A percentile compares a stretch with the other conserved stretches of the same genome.
phyloP scores from a whole-genome alignment of 1,284 basidiomycete species.

The Somion occarium region DNA sequence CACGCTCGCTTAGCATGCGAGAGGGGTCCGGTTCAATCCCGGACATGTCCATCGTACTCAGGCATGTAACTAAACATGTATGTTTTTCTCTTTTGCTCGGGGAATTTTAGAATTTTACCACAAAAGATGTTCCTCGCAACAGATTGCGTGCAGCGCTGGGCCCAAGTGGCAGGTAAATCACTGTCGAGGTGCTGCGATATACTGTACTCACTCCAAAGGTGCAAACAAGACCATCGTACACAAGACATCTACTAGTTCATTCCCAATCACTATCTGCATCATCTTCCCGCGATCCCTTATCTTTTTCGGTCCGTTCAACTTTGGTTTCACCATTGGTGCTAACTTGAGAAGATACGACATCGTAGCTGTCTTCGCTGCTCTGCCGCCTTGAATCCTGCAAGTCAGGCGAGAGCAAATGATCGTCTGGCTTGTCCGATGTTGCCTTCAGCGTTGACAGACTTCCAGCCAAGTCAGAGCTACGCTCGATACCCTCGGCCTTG shows the following conservation, averaged over 20 bases:
- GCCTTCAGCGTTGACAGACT: constrained; percentile 10
- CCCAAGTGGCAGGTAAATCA: too few species aligned
- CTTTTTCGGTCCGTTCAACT: constrained; percentile 18
- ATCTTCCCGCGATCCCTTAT: constrained; percentile 10
- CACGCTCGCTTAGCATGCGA: constrained; percentile 3
- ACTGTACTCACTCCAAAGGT: too few species aligned
- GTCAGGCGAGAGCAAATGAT: constrained; percentile 30
- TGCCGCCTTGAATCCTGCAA: constrained; percentile 45
- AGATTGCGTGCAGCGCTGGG: too few species aligned
- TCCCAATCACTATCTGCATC: constrained; percentile 60
- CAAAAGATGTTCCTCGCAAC: too few species aligned
- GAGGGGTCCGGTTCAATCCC: constrained; percentile 2
- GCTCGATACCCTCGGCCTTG: not conserved
- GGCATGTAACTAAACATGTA: not conserved
- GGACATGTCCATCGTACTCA: not conserved
- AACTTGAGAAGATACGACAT: constrained; percentile 56
- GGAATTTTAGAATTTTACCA: too few species aligned
- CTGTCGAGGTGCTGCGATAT: too few species aligned
- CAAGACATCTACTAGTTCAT: too few species aligned
- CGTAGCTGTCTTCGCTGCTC: constrained; percentile 70
- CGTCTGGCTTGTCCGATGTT: constrained; percentile 12
- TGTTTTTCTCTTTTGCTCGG: not conserved
- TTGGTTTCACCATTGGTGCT: constrained; percentile 26
- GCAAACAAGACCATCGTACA: too few species aligned
- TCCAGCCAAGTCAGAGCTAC: not conserved